phyloP scores from a whole-genome alignment of 140 eudicot genomes.

The Ambrosia hybrid region DNA sequence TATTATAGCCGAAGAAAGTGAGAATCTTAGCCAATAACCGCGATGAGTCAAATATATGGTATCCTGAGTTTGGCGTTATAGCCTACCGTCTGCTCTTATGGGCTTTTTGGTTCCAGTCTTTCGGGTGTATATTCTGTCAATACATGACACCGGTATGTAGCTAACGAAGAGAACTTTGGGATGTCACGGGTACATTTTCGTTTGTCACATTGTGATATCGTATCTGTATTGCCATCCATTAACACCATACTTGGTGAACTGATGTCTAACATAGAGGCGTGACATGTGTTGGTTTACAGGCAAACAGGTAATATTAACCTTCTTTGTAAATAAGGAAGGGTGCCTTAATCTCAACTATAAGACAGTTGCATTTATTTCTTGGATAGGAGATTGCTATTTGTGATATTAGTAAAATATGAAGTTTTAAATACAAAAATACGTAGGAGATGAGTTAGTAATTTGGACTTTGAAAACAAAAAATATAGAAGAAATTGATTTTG shows the following conservation, averaged over 20 bases:
- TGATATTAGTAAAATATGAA: too few relatives aligned
- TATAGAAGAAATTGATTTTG: too few relatives aligned
- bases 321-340: too few relatives aligned
- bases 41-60: neutral
- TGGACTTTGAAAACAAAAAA: too few relatives aligned
- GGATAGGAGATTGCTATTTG: too few relatives aligned
- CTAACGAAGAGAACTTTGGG: neutral
- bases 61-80: neutral
- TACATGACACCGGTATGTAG: neutral
- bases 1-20: slow-evolving; percentile 68
- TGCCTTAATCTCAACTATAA: too few relatives aligned
- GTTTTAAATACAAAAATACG: too few relatives aligned
- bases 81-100: neutral
- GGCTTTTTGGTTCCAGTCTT: neutral
- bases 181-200: neutral
- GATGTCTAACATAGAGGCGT: neutral
- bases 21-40: neutral
- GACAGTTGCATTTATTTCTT: too few relatives aligned
- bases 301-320: too few relatives aligned
- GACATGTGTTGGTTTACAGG: too few relatives aligned
- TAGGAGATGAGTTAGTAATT: too few relatives aligned
- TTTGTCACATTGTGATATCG: neutral
- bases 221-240: neutral
- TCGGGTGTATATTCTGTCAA: neutral
- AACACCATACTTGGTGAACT: neutral